Evolutionary conservation across 2,329 filamentous ascomycete genomes (phyloP).

Genomic region (Trichoderma guizhouense): DNA sequence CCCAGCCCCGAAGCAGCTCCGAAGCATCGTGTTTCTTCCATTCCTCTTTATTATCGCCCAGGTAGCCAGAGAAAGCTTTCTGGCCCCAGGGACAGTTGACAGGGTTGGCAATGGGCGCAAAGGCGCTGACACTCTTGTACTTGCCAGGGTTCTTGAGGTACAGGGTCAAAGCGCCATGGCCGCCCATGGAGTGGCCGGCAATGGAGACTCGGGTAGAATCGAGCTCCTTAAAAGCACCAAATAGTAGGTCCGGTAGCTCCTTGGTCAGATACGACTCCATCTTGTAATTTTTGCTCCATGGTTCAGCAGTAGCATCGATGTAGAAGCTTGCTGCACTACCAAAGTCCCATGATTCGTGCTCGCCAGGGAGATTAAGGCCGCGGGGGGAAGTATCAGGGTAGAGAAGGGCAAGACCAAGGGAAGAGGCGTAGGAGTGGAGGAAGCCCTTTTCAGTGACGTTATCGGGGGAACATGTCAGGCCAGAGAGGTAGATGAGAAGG

Average conservation of each 20-base stretch:
- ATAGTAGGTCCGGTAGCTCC: constrained; percentile 67
- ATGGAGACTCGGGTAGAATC: constrained; percentile 78
- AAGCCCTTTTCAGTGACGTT: constrained; percentile 82
- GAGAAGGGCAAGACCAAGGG: constrained; percentile 83
- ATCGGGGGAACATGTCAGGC: constrained; percentile 90
- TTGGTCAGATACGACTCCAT: constrained; percentile 91
- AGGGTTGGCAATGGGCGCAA: constrained; percentile 87
- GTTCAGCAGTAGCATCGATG: constrained; percentile 74
- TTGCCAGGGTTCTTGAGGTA: constrained; percentile 87
- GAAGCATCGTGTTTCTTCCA: constrained; percentile 93
- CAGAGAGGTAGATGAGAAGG: constrained; percentile 88
- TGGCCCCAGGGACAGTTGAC: constrained; percentile 85
- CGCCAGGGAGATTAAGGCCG: constrained; percentile 74
- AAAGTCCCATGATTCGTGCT: constrained; percentile 89
- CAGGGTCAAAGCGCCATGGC: constrained; percentile 88
- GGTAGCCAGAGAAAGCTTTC: constrained; percentile 91
- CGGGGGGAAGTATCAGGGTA: constrained; percentile 95
- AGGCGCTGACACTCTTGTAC: constrained; percentile 86
- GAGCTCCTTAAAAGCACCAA: constrained; percentile 34
- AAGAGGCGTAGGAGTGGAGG: constrained; percentile 78
- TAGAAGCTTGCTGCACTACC: constrained; percentile 93
- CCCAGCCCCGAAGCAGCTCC: constrained; percentile 76
- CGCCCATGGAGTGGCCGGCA: constrained; percentile 95
- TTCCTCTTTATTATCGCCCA: constrained; percentile 69
- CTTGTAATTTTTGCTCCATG: constrained; percentile 75